Evolutionary conservation across 2,329 filamentous ascomycete species (phyloP).

Genomic region (Myriosclerotinia scirpicola): DNA sequence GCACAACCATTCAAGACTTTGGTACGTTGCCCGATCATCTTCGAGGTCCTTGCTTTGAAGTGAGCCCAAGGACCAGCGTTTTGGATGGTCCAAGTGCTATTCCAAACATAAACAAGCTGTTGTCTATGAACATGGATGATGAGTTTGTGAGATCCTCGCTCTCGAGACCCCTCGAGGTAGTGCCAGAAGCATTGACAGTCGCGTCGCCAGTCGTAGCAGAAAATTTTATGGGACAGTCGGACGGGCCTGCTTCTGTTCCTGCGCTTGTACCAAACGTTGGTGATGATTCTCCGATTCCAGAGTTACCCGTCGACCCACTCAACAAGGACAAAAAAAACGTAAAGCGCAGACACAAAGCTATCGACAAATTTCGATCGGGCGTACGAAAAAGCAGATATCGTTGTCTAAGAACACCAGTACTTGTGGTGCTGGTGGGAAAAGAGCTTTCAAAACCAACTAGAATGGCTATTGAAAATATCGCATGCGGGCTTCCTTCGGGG

Average conservation of each 20-base stretch:
- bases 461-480: slow-evolving; percentile 20
- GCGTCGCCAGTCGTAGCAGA: background rate
- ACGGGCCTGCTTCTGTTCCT: slow-evolving; percentile 12
- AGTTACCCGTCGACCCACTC: background rate
- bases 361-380: slow-evolving; percentile 18
- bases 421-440: slow-evolving; percentile 26
- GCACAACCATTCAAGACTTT: slow-evolving; percentile 20
- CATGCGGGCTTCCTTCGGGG: slow-evolving; percentile 14
- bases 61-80: slow-evolving; percentile 18
- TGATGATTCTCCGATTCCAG: slow-evolving; percentile 5
- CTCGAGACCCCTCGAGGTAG: slow-evolving; percentile 1
- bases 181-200: background rate
- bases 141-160: background rate
- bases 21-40: slow-evolving; percentile 4
- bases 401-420: slow-evolving; percentile 25
- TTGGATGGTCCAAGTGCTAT: slow-evolving; percentile 1
- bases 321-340: background rate
- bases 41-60: slow-evolving; percentile 19
- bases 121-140: slow-evolving; percentile 17
- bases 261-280: slow-evolving; percentile 8
- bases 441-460: slow-evolving; percentile 27
- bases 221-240: slow-evolving; percentile 15
- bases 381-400: slow-evolving; percentile 19
- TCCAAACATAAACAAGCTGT: slow-evolving; percentile 6
- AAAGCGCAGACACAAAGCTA: slow-evolving; percentile 18